Evolutionary conservation across 768 basidiomycete genomes (phyloP).

Genomic region (Erythrobasidium yunnanense): DNA sequence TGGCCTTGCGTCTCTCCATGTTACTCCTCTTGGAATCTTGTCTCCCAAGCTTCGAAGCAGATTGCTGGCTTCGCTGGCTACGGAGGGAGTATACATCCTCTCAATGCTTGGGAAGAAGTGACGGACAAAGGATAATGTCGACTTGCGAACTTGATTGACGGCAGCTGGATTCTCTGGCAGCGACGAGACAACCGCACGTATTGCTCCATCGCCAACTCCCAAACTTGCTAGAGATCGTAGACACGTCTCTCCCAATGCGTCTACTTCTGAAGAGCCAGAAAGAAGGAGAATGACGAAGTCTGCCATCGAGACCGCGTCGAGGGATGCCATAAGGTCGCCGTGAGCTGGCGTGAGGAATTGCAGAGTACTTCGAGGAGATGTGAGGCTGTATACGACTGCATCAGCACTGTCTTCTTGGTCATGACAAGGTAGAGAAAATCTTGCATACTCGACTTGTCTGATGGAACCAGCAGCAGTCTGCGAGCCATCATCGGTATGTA

Average conservation of each 20-base stretch:
- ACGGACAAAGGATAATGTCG: slow-evolving; percentile 80
- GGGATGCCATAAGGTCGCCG: slow-evolving; percentile 25
- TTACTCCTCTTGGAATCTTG: slow-evolving; percentile 64
- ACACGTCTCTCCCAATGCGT: slow-evolving; percentile 72
- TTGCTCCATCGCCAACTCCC: slow-evolving; percentile 71
- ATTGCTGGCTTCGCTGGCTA: slow-evolving; percentile 56
- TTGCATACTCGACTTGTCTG: slow-evolving; percentile 9
- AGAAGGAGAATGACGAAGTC: slow-evolving; percentile 60
- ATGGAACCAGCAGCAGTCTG: neutral
- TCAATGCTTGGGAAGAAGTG: slow-evolving; percentile 82
- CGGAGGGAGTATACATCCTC: slow-evolving; percentile 59
- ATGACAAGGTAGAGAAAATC: neutral
- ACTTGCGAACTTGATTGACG: slow-evolving; percentile 58
- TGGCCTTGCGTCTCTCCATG: slow-evolving; percentile 65
- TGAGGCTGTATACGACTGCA: slow-evolving; percentile 39
- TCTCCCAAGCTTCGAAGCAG: slow-evolving; percentile 70
- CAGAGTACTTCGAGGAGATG: slow-evolving; percentile 51
- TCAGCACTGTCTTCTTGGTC: neutral
- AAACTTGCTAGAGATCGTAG: slow-evolving; percentile 80
- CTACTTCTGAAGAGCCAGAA: slow-evolving; percentile 71
- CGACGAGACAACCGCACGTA: slow-evolving; percentile 41
- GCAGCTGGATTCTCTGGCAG: slow-evolving; percentile 31
- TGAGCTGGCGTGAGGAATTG: slow-evolving; percentile 64
- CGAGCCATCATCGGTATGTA: neutral
- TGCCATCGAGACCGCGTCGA: slow-evolving; percentile 27